Evolutionary conservation across 2,329 filamentous ascomycete genomes (phyloP), one percentile per base, ranked within the genome.

Genomic region (Colletotrichum sublineola): DNA sequence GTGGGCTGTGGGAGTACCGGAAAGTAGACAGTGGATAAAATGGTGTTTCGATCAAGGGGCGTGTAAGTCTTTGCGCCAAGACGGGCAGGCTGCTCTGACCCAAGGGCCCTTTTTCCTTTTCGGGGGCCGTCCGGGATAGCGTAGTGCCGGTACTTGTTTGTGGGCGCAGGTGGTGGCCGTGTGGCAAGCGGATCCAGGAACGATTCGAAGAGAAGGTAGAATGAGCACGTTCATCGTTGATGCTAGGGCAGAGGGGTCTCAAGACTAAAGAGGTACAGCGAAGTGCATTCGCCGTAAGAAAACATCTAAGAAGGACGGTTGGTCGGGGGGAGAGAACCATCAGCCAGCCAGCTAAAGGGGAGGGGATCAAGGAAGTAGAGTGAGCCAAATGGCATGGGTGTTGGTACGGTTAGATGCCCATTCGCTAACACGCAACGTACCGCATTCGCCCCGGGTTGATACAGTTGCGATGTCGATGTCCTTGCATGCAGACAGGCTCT

Each of bases 131-230:
- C 60, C 36, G 53, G 69, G 69, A 69, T 72, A 31, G 60, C 18
- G 14, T 42, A 18, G 40, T 63, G 53, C 60, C 68, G 58, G 69
- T 68, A 55, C 65, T 63, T 63, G 65, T 33, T 36, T 46, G 50
- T 31, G 46, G 31, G 15, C 12, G 63, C 36, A 6, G 40, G n/a
- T 57, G 57, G 68, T 20, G 29, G 50, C 42, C 44, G 52, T 57
- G 65, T 71, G 64, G 68, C 64, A 48, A 71, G 56, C 57, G 36
- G 57, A 55, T 63, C 58, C 66, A 68, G 69, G 58, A 63, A 72
- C 66, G 31, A 31, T 60, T 68, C 29, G 53, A 62, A 11, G 7
- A 62, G 20, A 18, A 36, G 53, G 20, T 36, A 24, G 53, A 36
- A 56, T 15, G 33, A 38, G 53, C 11, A n/a, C 5, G 50, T 31